A percentile compares a stretch with the other conserved stretches of the same genome.
Conservation (phyloP, 495 filamentous ascomycete species). For the Xylaria sp. region DNA sequence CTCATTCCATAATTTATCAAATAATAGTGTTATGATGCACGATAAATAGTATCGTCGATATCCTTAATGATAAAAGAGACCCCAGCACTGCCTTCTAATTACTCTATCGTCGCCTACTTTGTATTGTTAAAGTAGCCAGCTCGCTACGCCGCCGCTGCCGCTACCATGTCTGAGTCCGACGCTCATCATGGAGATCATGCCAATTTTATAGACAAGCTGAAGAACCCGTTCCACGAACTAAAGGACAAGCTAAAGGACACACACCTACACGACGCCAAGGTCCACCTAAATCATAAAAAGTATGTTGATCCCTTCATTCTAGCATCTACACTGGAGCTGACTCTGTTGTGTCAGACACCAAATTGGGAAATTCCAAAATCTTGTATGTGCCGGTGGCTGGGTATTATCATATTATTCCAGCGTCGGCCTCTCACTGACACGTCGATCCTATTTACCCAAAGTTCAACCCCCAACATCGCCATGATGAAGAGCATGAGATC, state of each 20-base stretch:
- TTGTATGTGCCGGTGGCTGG: slow-evolving; percentile 41
- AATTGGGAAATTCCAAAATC: slow-evolving; percentile 62
- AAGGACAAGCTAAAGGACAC: slow-evolving; percentile 57
- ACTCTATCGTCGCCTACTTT: neutral
- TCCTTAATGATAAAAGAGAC: neutral
- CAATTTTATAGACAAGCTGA: slow-evolving; percentile 40
- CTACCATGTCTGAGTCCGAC: slow-evolving; percentile 14
- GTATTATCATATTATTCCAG: neutral
- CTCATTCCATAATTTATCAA: neutral
- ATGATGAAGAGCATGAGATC: slow-evolving; percentile 93
- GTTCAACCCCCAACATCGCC: slow-evolving; percentile 89
- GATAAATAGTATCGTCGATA: neutral
- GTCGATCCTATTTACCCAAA: slow-evolving; percentile 21
- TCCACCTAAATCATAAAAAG: slow-evolving; percentile 57
- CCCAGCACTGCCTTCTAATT: neutral
- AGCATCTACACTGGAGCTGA: slow-evolving; percentile 6
- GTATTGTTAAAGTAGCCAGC: neutral
- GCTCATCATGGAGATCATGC: slow-evolving; percentile 26
- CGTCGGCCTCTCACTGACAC: slow-evolving; percentile 17
- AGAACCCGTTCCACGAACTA: slow-evolving; percentile 48
- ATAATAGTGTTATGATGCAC: neutral
- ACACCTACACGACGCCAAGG: slow-evolving; percentile 56
- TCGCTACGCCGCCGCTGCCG: neutral
- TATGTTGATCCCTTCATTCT: slow-evolving; percentile 30
- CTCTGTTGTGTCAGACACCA: slow-evolving; percentile 48